Conservation (phyloP, 2,329 filamentous ascomycete genomes). For the Chrysosporium queenslandicum region DNA sequence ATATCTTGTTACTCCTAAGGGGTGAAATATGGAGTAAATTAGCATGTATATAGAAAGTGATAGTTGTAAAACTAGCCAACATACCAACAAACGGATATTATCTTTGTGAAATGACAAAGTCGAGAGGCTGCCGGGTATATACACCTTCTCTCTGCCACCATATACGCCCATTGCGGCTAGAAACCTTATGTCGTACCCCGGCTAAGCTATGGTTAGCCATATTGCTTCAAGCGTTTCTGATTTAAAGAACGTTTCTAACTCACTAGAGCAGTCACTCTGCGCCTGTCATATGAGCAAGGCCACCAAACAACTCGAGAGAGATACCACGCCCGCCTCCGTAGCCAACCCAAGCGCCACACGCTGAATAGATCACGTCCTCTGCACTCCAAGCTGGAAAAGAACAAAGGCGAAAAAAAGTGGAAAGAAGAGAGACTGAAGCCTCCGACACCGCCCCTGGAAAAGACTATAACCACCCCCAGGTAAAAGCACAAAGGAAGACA, state of each 20-base stretch:
- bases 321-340: slow-evolving; percentile 20
- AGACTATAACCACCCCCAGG: no score
- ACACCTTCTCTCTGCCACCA: slow-evolving; percentile 7
- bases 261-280: slow-evolving; percentile 9
- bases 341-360: slow-evolving; percentile 4
- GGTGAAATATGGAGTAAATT: background rate
- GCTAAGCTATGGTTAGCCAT: background rate
- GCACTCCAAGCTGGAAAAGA: background rate
- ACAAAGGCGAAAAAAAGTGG: slow-evolving; percentile 17
- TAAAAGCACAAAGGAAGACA: no score
- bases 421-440: no score
- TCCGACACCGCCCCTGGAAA: no score
- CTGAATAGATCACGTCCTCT: background rate
- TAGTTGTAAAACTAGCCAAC: background rate
- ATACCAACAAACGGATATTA: slow-evolving; percentile 21
- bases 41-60: slow-evolving; percentile 11
- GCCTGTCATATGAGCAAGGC: slow-evolving; percentile 15
- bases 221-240: background rate
- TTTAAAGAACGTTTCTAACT: background rate
- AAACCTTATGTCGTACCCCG: slow-evolving; percentile 20
- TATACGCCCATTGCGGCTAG: slow-evolving; percentile 17
- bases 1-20: background rate
- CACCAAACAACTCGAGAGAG: slow-evolving; percentile 13
- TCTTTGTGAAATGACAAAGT: slow-evolving; percentile 14
- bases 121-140: slow-evolving; percentile 9